Percentiles rank a stretch among this genome's conserved stretches.
phyloP scores from a whole-genome alignment of 768 basidiomycete genomes.

The Collybiopsis confluens region DNA sequence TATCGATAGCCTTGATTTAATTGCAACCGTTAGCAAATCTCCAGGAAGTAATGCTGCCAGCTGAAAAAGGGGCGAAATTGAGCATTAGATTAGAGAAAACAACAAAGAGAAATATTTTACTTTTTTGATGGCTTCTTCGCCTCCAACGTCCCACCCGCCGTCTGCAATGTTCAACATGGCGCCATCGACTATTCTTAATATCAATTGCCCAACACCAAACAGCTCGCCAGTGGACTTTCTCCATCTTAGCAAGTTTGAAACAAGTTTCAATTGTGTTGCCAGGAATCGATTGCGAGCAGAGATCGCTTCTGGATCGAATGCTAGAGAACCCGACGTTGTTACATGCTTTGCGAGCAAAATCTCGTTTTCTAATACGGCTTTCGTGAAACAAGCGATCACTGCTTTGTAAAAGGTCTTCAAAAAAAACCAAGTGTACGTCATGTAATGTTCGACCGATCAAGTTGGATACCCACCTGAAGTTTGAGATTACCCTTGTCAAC shows the following conservation, averaged over 20 bases:
- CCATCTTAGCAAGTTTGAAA: slow-evolving; percentile 74
- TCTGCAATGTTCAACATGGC: slow-evolving; percentile 64
- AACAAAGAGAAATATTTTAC: background rate
- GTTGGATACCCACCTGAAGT: slow-evolving; percentile 49
- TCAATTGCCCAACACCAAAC: slow-evolving; percentile 51
- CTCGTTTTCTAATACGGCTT: slow-evolving; percentile 49
- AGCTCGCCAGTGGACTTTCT: slow-evolving; percentile 64
- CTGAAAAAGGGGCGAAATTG: too few relatives aligned
- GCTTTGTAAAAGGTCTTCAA: slow-evolving; percentile 56
- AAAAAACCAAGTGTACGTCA: background rate
- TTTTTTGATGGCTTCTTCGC: slow-evolving; percentile 48
- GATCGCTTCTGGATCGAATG: slow-evolving; percentile 75
- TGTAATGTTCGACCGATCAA: background rate
- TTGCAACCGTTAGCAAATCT: background rate
- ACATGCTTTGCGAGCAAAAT: slow-evolving; percentile 46
- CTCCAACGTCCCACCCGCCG: slow-evolving; percentile 86
- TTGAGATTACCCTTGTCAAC: slow-evolving; percentile 53
- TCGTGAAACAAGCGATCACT: slow-evolving; percentile 46
- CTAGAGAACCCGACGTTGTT: slow-evolving; percentile 25
- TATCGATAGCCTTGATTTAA: slow-evolving; percentile 1
- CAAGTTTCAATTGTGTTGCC: slow-evolving; percentile 61
- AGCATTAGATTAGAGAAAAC: too few relatives aligned
- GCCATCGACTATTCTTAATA: slow-evolving; percentile 51
- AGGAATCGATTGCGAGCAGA: slow-evolving; percentile 71
- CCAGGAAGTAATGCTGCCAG: background rate